phyloP scores from a whole-genome alignment of 768 basidiomycete genomes.

The Hypholoma fasciculare region DNA sequence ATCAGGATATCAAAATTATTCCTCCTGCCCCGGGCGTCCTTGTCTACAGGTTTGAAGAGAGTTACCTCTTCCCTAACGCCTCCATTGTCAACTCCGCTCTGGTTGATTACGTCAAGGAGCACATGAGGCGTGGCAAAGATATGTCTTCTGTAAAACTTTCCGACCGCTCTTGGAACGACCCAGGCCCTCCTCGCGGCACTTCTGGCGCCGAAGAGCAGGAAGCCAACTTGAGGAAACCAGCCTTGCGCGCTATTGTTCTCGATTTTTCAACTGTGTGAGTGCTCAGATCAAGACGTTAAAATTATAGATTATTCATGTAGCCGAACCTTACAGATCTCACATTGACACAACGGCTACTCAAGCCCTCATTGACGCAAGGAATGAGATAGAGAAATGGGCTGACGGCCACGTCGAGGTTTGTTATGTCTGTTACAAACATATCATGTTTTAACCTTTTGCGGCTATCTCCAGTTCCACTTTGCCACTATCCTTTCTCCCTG shows the following conservation, averaged over 20 bases:
- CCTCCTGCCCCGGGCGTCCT: slow-evolving; percentile 85
- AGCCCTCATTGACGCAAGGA: slow-evolving; percentile 85
- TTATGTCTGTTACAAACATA: slow-evolving; percentile 1
- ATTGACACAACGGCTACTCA: slow-evolving; percentile 93
- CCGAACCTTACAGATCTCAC: slow-evolving; percentile 54
- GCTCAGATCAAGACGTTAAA: too few species aligned
- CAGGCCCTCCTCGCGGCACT: slow-evolving; percentile 56
- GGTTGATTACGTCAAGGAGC: slow-evolving; percentile 77
- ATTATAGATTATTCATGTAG: too few species aligned
- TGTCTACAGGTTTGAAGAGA: slow-evolving; percentile 91
- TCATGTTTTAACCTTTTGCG: background rate
- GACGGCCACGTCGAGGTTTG: slow-evolving; percentile 71
- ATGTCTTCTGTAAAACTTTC: slow-evolving; percentile 57
- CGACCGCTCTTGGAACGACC: slow-evolving; percentile 95
- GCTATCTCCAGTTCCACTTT: slow-evolving; percentile 78
- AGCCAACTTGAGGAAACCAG: slow-evolving; percentile 57
- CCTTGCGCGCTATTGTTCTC: slow-evolving; percentile 82
- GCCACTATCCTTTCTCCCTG: slow-evolving; percentile 89
- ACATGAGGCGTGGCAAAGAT: slow-evolving; percentile 78
- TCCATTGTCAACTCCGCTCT: slow-evolving; percentile 68
- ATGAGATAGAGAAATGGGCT: slow-evolving; percentile 86
- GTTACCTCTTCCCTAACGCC: slow-evolving; percentile 83
- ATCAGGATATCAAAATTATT: slow-evolving; percentile 68
- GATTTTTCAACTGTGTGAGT: slow-evolving; percentile 85
- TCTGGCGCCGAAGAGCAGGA: slow-evolving; percentile 40